phyloP scores from a whole-genome alignment of 2,329 filamentous ascomycete genomes.

The Trichothecium sympodiale region DNA sequence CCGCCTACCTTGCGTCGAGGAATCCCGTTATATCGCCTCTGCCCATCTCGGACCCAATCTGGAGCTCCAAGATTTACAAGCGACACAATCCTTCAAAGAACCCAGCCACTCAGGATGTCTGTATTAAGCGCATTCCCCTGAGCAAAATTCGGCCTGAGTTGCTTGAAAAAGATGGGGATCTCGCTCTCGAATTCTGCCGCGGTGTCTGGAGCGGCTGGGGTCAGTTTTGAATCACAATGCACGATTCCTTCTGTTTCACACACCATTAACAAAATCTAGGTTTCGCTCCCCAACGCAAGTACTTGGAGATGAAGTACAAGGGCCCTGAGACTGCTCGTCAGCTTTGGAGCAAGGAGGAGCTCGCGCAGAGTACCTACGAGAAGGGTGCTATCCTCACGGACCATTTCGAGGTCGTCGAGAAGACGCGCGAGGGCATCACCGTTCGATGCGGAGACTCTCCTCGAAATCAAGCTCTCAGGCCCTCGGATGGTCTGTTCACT shows the following conservation, averaged over 20 bases:
- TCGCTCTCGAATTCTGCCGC: conserved; percentile 55
- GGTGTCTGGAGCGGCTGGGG: conserved; percentile 57
- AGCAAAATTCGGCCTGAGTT: conserved; percentile 54
- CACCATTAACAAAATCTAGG: conserved; percentile 21
- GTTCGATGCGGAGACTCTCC: conserved; percentile 58
- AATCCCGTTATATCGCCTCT: conserved; percentile 48
- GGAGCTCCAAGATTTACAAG: conserved; percentile 43
- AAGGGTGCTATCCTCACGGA: conserved; percentile 55
- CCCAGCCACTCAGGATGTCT: conserved; percentile 52
- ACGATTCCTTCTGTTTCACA: not conserved
- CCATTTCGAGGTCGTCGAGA: conserved; percentile 61
- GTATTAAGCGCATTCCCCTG: conserved; percentile 50
- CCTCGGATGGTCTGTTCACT: conserved; percentile 55
- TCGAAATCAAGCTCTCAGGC: conserved; percentile 40
- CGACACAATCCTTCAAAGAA: conserved; percentile 53
- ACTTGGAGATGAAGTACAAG: conserved; percentile 48
- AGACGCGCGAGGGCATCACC: conserved; percentile 47
- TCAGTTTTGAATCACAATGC: no score
- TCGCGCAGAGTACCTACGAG: conserved; percentile 46
- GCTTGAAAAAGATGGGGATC: conserved; percentile 43
- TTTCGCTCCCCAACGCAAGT: conserved; percentile 46
- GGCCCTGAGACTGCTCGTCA: conserved; percentile 43
- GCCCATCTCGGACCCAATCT: conserved; percentile 48
- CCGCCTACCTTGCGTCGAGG: conserved; percentile 36
- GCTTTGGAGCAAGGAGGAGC: conserved; percentile 47